Conservation (phyloP, 1,284 basidiomycete species). For the Sutorius eximius region DNA sequence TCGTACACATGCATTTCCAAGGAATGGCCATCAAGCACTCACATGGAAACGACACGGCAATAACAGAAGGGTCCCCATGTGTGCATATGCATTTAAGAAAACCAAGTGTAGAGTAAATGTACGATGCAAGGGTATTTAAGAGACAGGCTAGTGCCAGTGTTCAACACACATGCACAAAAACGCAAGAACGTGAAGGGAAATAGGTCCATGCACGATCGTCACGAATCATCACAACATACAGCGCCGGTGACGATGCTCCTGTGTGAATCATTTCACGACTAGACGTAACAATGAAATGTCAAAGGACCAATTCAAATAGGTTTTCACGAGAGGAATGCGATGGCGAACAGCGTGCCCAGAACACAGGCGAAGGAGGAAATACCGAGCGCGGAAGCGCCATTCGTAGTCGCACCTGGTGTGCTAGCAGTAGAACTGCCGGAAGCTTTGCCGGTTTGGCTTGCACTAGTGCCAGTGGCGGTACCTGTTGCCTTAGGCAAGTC, state of each 20-base stretch:
- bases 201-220: constrained; percentile 14
- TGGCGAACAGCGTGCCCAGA: constrained; percentile 46
- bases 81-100: constrained; percentile 4
- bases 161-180: constrained; percentile 25
- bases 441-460: constrained; percentile 10
- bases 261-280: constrained; percentile 2
- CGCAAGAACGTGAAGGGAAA: background rate
- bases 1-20: too few relatives aligned
- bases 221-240: constrained; percentile 3
- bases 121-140: constrained; percentile 25
- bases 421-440: constrained; percentile 28
- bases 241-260: background rate
- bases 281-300: constrained; percentile 5
- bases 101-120: constrained; percentile 16
- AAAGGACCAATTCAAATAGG: background rate
- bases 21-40: too few relatives aligned
- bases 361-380: constrained; percentile 42
- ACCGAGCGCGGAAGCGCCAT: constrained; percentile 38
- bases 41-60: background rate
- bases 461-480: constrained; percentile 17
- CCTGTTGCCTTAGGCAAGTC: constrained; percentile 19
- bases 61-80: background rate
- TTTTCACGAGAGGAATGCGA: constrained; percentile 46
- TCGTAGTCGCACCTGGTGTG: constrained; percentile 25
- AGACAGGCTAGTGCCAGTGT: constrained; percentile 26